A percentile compares a stretch with the other conserved stretches of the same genome.
phyloP scores from a whole-genome alignment of 129 eudicot genomes.

The Dittrichia graveolens region DNA sequence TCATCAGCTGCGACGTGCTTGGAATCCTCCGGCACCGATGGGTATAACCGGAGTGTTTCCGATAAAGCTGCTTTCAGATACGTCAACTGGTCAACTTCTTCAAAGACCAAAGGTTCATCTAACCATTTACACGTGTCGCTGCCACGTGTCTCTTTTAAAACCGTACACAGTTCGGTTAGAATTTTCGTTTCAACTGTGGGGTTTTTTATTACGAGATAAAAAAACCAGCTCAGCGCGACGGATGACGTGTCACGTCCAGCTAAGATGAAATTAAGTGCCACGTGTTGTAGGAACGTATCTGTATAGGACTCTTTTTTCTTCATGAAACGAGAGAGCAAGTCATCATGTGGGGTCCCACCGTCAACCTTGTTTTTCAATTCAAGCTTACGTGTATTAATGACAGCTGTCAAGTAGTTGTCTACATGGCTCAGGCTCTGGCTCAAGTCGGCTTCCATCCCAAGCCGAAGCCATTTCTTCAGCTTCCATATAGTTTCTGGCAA shows the following conservation, averaged over 20 bases:
- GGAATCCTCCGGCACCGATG: slow-evolving; percentile 79
- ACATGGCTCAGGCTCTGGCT: slow-evolving; percentile 59
- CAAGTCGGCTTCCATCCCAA: slow-evolving; percentile 65
- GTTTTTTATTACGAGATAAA: slow-evolving; percentile 51
- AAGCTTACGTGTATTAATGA: slow-evolving; percentile 65
- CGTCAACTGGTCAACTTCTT: slow-evolving; percentile 59
- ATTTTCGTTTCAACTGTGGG: slow-evolving; percentile 58
- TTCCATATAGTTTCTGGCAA: slow-evolving; percentile 64
- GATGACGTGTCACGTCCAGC: slow-evolving; percentile 92
- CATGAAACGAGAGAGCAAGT: slow-evolving; percentile 71
- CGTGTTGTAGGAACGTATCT: slow-evolving; percentile 59
- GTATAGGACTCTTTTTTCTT: slow-evolving; percentile 63
- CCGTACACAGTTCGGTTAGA: slow-evolving; percentile 47
- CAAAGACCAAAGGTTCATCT: slow-evolving; percentile 58
- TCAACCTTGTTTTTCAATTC: slow-evolving; percentile 46
- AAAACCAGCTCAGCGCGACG: slow-evolving; percentile 82
- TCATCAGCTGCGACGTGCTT: slow-evolving; percentile 68
- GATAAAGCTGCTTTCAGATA: slow-evolving; percentile 73
- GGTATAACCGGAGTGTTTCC: slow-evolving; percentile 68
- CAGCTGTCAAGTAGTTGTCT: slow-evolving; percentile 57
- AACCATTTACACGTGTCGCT: slow-evolving; percentile 51
- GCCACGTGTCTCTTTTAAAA: slow-evolving; percentile 53
- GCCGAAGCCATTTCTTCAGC: slow-evolving; percentile 61
- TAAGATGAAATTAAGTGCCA: slow-evolving; percentile 76
- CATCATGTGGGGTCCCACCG: slow-evolving; percentile 55